Base-by-base conservation (phyloP, 208 protist genomes). In the Borovskyia barvae region DNA sequence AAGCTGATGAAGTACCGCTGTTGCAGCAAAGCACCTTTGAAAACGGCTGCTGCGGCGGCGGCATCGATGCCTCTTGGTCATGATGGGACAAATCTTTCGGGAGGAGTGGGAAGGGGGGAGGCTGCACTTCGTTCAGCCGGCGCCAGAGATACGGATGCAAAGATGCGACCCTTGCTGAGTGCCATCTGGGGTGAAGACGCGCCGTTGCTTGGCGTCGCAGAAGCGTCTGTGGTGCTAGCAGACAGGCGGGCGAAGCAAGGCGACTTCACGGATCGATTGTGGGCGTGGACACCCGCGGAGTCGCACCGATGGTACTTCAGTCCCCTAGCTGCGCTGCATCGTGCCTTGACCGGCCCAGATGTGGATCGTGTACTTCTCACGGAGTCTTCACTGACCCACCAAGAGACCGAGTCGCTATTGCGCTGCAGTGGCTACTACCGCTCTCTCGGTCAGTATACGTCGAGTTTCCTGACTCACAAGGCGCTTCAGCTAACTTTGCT, bases 401-500 rank as follows among this genome's bases (percentile, higher is more conserved):
- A 67, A 9, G 58, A 85, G 50, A 51, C 62, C 11, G 69, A 75
- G 33, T 53, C 64, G 45, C 49, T 94, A 22, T 52, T 80, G 49
- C 59, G 70, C 40, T 91, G 83, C 50, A 66, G 75, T 3, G 61
- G 43, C 19, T 90, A 94, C 71, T 91, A 92, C 63, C 71, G 73
- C 1, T 39, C 55, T 12, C 57, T 94, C 1, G 74, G 70, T 5
- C 75, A 51, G 37, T 76, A 78, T 75, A 68, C 76, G 14, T 39
- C 72, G 6, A 54, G 69, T 52, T 94, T 85, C 42, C 59, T 91
- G 42, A 88, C 82, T 15, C 84, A 90, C 62, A 91, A 92, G 59
- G 87, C 87, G 9, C 72, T 94, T 55, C 87, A 94, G 56, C 57
- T 94, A 20, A 75, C 79, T 29, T 66, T 94, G 7, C 72, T 92